A percentile compares a stretch with the other conserved stretches of the same genome.
Evolutionary conservation across 164 flowering plant genomes (phyloP).

Genomic region (Vitis vinifera): DNA sequence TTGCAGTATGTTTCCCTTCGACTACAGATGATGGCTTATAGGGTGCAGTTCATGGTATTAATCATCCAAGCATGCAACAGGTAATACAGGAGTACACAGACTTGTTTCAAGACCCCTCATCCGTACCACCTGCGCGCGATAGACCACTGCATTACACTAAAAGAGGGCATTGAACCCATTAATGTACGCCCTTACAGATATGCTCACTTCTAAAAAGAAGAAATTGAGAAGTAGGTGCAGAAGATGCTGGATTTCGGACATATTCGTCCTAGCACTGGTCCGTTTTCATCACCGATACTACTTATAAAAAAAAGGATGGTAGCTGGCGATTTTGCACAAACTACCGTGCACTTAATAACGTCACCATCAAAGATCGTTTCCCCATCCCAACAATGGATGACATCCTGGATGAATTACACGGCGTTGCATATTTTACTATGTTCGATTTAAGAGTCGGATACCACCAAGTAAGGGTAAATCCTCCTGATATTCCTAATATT

Average conservation of each 20-base stretch:
- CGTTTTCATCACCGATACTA: neutral
- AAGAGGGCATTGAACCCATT: neutral
- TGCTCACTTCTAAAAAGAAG: conserved; percentile 6
- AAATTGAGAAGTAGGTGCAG: neutral
- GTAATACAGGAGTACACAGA: neutral
- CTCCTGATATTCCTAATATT: too few species aligned
- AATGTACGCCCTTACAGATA: conserved; percentile 8
- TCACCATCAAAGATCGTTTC: neutral
- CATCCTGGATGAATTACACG: too few species aligned
- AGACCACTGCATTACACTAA: conserved; percentile 2
- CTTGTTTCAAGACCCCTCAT: neutral
- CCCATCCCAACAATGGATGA: too few species aligned
- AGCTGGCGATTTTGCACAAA: too few species aligned
- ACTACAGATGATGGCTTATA: too few species aligned
- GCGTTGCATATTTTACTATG: neutral
- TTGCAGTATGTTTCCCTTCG: too few species aligned
- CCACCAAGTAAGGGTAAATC: neutral
- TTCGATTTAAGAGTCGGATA: neutral
- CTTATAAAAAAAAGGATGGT: neutral
- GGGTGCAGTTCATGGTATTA: too few species aligned
- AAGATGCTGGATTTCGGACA: neutral
- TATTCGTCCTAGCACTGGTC: neutral
- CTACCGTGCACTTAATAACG: neutral
- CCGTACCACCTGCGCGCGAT: conserved; percentile 1
- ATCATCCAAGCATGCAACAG: too few species aligned